These are phyloP conservation scores for Pleurotus tuber-regium DNA, from an alignment of 768 basidiomycete species.

Conservation along the genomic window DNA sequence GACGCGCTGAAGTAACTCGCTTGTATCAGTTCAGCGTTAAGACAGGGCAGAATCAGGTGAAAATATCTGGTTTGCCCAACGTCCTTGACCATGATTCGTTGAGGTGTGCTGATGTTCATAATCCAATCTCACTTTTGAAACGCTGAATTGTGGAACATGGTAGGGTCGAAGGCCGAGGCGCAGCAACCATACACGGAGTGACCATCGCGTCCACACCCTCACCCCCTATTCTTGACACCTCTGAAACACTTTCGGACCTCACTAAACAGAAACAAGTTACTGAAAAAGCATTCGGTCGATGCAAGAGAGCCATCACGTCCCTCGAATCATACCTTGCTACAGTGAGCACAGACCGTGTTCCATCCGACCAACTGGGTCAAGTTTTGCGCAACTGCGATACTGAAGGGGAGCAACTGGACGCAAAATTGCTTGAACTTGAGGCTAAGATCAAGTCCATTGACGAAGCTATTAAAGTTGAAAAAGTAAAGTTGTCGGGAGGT, in stretches of 20 bases:
- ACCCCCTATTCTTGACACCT: slow-evolving; percentile 6
- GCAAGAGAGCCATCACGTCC: slow-evolving; percentile 15
- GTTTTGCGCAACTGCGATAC: slow-evolving; percentile 18
- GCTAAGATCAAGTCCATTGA: slow-evolving; percentile 16
- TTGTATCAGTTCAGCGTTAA: slow-evolving; percentile 25
- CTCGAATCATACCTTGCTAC: slow-evolving; percentile 17
- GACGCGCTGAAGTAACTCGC: slow-evolving; percentile 36
- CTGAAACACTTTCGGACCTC: slow-evolving; percentile 1
- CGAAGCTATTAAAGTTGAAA: slow-evolving; percentile 11
- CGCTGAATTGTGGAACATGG: not conserved
- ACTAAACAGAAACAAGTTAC: not conserved
- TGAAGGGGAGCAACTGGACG: slow-evolving; percentile 14
- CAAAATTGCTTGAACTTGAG: slow-evolving; percentile 13
- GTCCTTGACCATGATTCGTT: slow-evolving; percentile 10
- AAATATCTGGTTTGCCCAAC: slow-evolving; percentile 9
- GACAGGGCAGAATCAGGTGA: slow-evolving; percentile 12
- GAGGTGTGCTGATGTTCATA: slow-evolving; percentile 1
- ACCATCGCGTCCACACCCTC: slow-evolving; percentile 12
- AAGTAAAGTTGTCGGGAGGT: not conserved
- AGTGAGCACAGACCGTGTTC: slow-evolving; percentile 16
- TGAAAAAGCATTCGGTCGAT: slow-evolving; percentile 16
- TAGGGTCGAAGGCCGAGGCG: slow-evolving; percentile 21
- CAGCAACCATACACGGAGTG: slow-evolving; percentile 21
- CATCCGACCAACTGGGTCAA: slow-evolving; percentile 14
- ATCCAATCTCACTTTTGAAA: not conserved